A percentile compares a stretch with the other conserved stretches of the same genome.
phyloP scores from a whole-genome alignment of 2,329 filamentous ascomycete genomes.

The Claviceps humidiphila region DNA sequence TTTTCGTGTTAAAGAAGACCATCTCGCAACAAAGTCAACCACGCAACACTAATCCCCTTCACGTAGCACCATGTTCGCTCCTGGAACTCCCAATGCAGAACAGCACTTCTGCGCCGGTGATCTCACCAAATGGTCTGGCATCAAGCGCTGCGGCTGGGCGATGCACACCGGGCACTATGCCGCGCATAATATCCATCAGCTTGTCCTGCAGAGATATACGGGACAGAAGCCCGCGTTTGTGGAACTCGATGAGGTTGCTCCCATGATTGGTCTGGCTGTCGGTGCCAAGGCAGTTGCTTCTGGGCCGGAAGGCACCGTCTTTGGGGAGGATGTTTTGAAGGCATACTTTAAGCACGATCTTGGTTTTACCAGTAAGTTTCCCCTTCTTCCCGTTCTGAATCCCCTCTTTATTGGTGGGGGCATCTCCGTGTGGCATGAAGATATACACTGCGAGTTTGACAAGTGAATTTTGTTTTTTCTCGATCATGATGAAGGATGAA shows the following conservation, averaged over 20 bases:
- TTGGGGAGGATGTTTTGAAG: conserved; percentile 49
- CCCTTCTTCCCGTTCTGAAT: background rate
- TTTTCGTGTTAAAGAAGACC: background rate
- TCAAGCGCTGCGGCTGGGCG: conserved; percentile 65
- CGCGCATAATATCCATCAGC: conserved; percentile 54
- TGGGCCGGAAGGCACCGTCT: conserved; percentile 41
- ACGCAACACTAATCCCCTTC: background rate
- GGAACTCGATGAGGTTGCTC: conserved; percentile 39
- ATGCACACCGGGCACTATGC: conserved; percentile 60
- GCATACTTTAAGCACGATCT: conserved; percentile 56
- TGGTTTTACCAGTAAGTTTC: conserved; percentile 45
- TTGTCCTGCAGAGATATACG: conserved; percentile 33
- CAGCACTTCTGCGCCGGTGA: conserved; percentile 60
- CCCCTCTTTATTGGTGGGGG: background rate
- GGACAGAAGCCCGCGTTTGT: conserved; percentile 31
- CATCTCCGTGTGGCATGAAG: too few species aligned
- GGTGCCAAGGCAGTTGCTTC: conserved; percentile 57
- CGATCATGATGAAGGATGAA: background rate
- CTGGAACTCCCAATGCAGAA: conserved; percentile 39
- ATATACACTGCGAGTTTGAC: too few species aligned
- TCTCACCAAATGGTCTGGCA: conserved; percentile 57
- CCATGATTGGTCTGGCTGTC: conserved; percentile 59
- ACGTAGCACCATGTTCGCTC: conserved; percentile 25
- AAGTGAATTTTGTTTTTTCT: background rate
- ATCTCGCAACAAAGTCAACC: background rate